Evolutionary conservation across 192 early-diverging fungal genomes (phyloP), one percentile per base, ranked within the genome.

Genomic region (Podila horticola): DNA sequence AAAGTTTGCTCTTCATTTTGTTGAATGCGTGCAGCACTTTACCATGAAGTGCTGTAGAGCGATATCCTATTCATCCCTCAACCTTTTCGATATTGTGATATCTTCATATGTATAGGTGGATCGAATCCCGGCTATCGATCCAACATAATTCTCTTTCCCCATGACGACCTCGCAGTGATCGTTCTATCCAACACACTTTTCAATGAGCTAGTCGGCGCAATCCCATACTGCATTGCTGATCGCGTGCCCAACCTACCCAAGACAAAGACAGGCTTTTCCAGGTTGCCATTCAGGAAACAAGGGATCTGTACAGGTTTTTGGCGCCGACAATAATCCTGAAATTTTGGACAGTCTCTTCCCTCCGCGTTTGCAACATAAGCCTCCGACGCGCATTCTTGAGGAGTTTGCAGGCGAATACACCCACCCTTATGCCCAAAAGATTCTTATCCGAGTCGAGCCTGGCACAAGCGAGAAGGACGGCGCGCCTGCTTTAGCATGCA

Each of bases 181-280:
- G 22, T 38, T 58, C 57, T 69, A 20, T 38, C 67, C 58, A 69
- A 69, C 24, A 69, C 19, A 26, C 20, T 24, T 29, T 29, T 69
- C 38, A 69, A 48, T 59, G 67, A 59, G 19, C 34, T 69, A 28
- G 38, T 59, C 38, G 0, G 36, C n/a, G 9, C 24, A 29, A 58
- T 69, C 57, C 57, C 67, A 12, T 45, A 59, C 24, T 60, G 60
- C 38, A 58, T 69, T 69, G 67, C 67, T 58, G 67, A 69, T 59
- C 28, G 58, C 36, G 58, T 69, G 22, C 67, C 60, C 58, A 48
- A 48, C 34, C 55, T 69, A 29, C 58, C 67, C 57, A 69, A 17
- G 58, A 69, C 67, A 24, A 59, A 29, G 57, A 69, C 67, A 60
- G 67, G 67, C 67, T 69, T 48, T 69, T 69, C 38, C 41, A 69